Evolutionary conservation across 2,329 filamentous ascomycete species (phyloP), one percentile per base, ranked within the genome.

Genomic region (Xenosphaeropsis pyriputrescens): DNA sequence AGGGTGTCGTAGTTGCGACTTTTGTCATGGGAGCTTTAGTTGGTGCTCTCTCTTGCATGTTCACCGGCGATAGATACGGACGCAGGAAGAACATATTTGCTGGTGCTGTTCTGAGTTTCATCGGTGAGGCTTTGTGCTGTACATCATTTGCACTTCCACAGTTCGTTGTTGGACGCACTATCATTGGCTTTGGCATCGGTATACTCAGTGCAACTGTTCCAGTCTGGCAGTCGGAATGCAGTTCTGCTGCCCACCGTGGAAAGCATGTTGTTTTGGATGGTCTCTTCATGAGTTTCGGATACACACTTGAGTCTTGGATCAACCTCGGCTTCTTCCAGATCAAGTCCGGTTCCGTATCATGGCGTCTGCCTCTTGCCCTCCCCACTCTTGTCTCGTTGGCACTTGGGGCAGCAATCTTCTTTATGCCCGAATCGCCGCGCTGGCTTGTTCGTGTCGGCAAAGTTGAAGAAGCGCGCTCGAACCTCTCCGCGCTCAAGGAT

Each of bases 221-320:
- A 13, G 54, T 57, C 15, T 61, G 57, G 52, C 53, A 55, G 43
- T 50, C 50, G 34, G 57, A 61, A 43, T 59, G 53, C 6, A 52
- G 53, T 14, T 52, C 52, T 2, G 53, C 62, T 8, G 54, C 56
- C 30, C 58, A 65, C 44, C 58, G 65, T 22, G 67, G 66, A 22
- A 50, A 50, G n/a, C 52, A 59, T 38, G 58, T 62, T 30, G 56
- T 60, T 12, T 47, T 61, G 1, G 52, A 53, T 13, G 59, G 57
- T 13, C 39, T 57, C 3, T 58, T 57, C 43, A 58, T 58, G 31
- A 38, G 54, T 22, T 42, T 57, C 18, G 56, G 57, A 17, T 57
- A 54, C 40, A 57, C 59, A 4, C 50, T 65, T 15, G 59, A 60
- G 35, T 57, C 58, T 9, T 66, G 63, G 63, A 58, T 65, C 43